Evolutionary conservation across 1,139 yeast genomes (phyloP).

Genomic region (Saccharomycopsis hybrid): DNA sequence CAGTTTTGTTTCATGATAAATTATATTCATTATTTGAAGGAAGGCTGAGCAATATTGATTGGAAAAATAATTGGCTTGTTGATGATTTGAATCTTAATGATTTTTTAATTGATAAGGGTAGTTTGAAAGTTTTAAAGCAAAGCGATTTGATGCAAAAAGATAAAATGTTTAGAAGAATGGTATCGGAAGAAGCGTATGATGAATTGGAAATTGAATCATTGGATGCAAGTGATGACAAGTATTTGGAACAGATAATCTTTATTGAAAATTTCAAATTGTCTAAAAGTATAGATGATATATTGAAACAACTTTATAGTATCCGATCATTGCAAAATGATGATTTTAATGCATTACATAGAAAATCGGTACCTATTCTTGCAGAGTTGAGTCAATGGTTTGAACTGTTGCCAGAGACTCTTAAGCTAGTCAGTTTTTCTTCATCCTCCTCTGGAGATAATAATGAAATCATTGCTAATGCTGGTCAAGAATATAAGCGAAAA

Average conservation of each 20-base stretch:
- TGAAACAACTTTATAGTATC: constrained; percentile 23
- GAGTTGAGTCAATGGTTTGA: constrained; percentile 25
- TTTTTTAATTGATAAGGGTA: constrained; percentile 20
- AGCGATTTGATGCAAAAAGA: constrained; percentile 20
- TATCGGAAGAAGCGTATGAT: constrained; percentile 1
- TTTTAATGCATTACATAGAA: constrained; percentile 22
- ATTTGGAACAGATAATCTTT: constrained; percentile 21
- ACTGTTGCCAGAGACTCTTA: constrained; percentile 17
- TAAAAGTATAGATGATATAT: constrained; percentile 24
- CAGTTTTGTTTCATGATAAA: constrained; percentile 26
- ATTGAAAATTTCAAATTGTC: constrained; percentile 26
- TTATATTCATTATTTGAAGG: constrained; percentile 26
- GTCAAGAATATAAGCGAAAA: too few relatives aligned
- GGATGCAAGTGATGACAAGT: constrained; percentile 10
- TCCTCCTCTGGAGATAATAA: not conserved
- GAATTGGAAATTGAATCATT: too few relatives aligned
- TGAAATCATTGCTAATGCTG: constrained; percentile 4
- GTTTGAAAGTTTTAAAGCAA: constrained; percentile 17
- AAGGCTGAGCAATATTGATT: constrained; percentile 24
- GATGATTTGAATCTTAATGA: constrained; percentile 22
- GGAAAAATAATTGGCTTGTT: constrained; percentile 25
- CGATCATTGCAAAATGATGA: constrained; percentile 25
- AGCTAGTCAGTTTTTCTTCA: not conserved
- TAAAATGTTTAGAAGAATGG: constrained; percentile 13
- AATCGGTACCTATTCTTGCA: constrained; percentile 20